phyloP scores from a whole-genome alignment of 2,329 filamentous ascomycete genomes.

The Fusarium citri region DNA sequence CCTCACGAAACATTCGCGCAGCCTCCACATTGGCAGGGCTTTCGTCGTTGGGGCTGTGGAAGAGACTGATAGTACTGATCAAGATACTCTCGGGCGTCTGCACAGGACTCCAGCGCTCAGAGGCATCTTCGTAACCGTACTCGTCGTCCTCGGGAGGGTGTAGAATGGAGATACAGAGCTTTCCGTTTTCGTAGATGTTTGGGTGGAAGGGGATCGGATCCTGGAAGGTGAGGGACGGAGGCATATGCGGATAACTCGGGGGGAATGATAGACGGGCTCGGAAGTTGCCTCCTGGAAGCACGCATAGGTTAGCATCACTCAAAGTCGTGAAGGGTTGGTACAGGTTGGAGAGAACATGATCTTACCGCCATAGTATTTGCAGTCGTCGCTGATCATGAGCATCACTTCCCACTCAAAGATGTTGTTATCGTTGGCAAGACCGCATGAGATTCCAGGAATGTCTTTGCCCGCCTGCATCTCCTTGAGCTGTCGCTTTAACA shows the following conservation, averaged over 20 bases:
- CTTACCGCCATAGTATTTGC: constrained; percentile 91
- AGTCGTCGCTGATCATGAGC: constrained; percentile 97
- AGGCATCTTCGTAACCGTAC: constrained; percentile 90
- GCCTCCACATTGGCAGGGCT: constrained; percentile 96
- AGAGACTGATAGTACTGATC: constrained; percentile 89
- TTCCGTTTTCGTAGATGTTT: constrained; percentile 89
- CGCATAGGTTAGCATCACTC: constrained; percentile 21
- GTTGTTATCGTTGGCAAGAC: constrained; percentile 84
- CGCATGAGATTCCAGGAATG: constrained; percentile 93
- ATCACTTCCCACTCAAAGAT: constrained; percentile 99
- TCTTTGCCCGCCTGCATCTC: constrained; percentile 93
- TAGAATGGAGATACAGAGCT: constrained; percentile 96
- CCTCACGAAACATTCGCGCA: constrained; percentile 86
- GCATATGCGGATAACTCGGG: constrained; percentile 84
- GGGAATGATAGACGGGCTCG: constrained; percentile 87
- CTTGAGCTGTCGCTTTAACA: constrained; percentile 88
- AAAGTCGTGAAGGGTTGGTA: background rate
- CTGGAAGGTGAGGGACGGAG: constrained; percentile 89
- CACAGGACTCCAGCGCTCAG: constrained; percentile 93
- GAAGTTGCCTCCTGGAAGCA: constrained; percentile 83
- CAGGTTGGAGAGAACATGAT: constrained; percentile 23
- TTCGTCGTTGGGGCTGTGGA: constrained; percentile 94
- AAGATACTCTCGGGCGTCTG: constrained; percentile 96
- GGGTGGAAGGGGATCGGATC: constrained; percentile 89
- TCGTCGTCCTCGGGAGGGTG: constrained; percentile 95